Conservation (phyloP, 768 basidiomycete species). For the Auriscalpium orientale region DNA sequence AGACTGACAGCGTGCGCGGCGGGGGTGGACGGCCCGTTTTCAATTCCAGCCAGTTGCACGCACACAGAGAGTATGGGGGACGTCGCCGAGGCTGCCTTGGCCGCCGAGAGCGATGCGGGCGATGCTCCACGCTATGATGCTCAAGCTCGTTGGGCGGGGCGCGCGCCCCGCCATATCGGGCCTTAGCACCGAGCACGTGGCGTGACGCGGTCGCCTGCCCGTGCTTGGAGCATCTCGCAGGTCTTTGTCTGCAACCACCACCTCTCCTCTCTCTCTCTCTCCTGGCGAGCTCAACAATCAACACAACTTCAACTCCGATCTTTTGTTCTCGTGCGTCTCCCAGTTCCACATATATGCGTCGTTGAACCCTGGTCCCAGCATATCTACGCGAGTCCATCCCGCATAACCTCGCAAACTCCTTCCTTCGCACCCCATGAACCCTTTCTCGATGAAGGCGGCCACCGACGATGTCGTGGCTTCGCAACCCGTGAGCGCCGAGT, state of each 20-base stretch:
- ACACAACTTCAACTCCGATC: background rate
- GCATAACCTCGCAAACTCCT: background rate
- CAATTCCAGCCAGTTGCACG: no score
- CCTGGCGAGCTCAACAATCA: no score
- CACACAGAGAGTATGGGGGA: no score
- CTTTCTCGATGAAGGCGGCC: background rate
- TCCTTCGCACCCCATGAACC: background rate
- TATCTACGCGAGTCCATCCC: no score
- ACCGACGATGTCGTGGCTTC: constrained; percentile 1
- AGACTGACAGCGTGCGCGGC: no score
- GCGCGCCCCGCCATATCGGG: background rate
- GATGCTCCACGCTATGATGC: no score
- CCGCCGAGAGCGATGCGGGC: no score
- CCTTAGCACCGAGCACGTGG: background rate
- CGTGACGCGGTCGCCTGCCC: background rate
- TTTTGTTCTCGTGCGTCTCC: background rate
- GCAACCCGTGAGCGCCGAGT: background rate
- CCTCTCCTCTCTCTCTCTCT: background rate
- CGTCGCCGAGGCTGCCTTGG: no score
- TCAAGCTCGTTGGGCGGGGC: no score
- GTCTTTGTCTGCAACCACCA: background rate
- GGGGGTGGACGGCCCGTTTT: no score
- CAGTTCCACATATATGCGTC: background rate
- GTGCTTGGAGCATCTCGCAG: background rate
- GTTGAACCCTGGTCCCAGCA: no score